Base-by-base conservation (phyloP, 78 protist genomes). In the Dictyostelium brefeldianum region DNA sequence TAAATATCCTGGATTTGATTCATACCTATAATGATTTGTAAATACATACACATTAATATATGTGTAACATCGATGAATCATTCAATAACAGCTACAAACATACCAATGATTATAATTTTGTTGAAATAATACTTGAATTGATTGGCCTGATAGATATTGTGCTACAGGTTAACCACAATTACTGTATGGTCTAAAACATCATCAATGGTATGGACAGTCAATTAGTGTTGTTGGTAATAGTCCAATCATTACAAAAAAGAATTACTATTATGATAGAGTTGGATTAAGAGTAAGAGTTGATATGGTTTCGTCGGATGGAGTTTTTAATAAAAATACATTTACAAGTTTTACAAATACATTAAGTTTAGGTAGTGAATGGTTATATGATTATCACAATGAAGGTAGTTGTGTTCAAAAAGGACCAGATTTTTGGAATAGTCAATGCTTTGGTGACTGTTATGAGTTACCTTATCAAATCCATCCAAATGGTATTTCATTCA, bases 71-170 rank as follows among this genome's bases (percentile, higher is more conserved):
- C n/a, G n/a, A n/a, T n/a, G n/a, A n/a, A n/a, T n/a, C n/a, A n/a
- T n/a, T n/a, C n/a, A n/a, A n/a, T n/a, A n/a, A n/a, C n/a, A n/a
- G n/a, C n/a, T n/a, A n/a, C n/a, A n/a, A n/a, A n/a, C n/a, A n/a
- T n/a, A 74, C 91, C 91, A 84, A 73, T 84, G 91, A 10, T 84
- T 84, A 22, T 74, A 84, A 48, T 84, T 84, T 74, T 84, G 91
- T 84, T 84, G 91, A 36, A 84, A 84, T 57, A 25, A n/a, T 65
- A 84, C 70, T 29, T 29, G 17, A 27, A 20, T 20, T 29, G 73
- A 9, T 5, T 25, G 15, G 12, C 77, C 82, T 1, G 77, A 41
- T 6, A 1, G 6, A 18, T 57, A 84, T n/a, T 62, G 17, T 10
- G 73, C 74, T 22, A 84, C 91, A 5, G 62, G 36, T 14, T 36